Evolutionary conservation across 2,329 filamentous ascomycete genomes (phyloP).

Genomic region (Fusarium buharicum): DNA sequence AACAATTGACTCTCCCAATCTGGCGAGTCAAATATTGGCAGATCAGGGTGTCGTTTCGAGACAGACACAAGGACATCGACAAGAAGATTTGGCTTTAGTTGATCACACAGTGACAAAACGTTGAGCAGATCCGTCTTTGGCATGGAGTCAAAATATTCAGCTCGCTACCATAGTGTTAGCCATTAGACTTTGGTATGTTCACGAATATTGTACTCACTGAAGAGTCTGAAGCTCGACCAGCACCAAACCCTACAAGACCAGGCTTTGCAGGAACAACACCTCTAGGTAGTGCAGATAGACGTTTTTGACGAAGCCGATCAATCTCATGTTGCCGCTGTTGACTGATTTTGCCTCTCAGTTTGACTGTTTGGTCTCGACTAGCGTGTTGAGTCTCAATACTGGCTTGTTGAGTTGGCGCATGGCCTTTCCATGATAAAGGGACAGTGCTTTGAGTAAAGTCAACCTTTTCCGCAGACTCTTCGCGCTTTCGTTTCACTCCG

Average conservation of each 20-base stretch:
- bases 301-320: conserved; percentile 47
- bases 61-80: conserved; percentile 56
- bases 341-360: conserved; percentile 26
- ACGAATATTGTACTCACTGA: conserved; percentile 46
- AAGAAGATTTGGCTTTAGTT: conserved; percentile 55
- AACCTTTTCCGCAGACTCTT: conserved; percentile 20
- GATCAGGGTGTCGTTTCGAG: conserved; percentile 55
- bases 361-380: conserved; percentile 15
- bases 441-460: conserved; percentile 51
- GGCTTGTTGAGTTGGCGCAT: background rate
- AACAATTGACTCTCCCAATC: conserved; percentile 51
- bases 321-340: conserved; percentile 43
- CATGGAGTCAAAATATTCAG: conserved; percentile 53
- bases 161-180: conserved; percentile 45
- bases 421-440: conserved; percentile 38
- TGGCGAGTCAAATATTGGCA: conserved; percentile 56
- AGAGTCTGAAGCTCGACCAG: conserved; percentile 49
- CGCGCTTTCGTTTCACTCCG: conserved; percentile 48
- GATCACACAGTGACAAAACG: conserved; percentile 55
- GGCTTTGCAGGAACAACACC: conserved; percentile 50
- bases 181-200: background rate
- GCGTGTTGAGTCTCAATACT: background rate
- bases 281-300: conserved; percentile 48
- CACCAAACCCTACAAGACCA: conserved; percentile 53
- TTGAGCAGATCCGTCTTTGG: conserved; percentile 54